Base-by-base conservation (phyloP, 768 basidiomycete species). In the Kwoniella botswanensis region DNA sequence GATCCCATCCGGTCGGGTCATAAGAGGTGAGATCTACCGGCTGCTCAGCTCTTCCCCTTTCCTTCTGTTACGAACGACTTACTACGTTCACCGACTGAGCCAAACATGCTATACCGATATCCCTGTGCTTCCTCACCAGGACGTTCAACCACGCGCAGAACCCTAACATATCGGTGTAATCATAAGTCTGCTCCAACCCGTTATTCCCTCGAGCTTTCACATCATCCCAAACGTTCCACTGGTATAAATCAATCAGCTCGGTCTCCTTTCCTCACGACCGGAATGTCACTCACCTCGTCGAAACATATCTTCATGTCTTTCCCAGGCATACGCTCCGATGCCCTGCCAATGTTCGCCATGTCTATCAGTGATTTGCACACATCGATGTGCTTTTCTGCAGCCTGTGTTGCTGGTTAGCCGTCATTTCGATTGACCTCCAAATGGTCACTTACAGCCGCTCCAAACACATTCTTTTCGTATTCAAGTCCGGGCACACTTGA, bases 61-160 rank as follows among this genome's bases (percentile, higher is more conserved):
- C 41, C 13, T n/a, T 50, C 52, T 2, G 5, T 24, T 26, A 3
- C 21, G 13, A 3, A 63, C 53, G 42, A 82, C 81, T 70, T 58
- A 83, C 81, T 2, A 82, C 82, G 67, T 83, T 83, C 55, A 84
- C 87, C 63, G 79, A 86, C 85, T 90, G 89, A 4, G 89, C 88
- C 56, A 89, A 86, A 74, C 88, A 89, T 1, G 88, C 88, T 59
- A 89, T 88, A 70, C 88, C 87, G 55, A 89, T 87, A 7, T 88
- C 84, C 73, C 88, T 87, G 4, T 88, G 87, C 62, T 90, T 88
- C 18, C 88, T 85, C 6, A 89, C 86, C 70, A 90, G 88, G 4
- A 89, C 86, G 75, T 89, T 89, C 63, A 90, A 80, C 88, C 88
- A 90, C 10, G 87, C 84, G 2, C 87, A 88, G 61, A 90, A 88